These are phyloP conservation scores for Inga oerstediana DNA, from an alignment of 306 rosid species.

Conservation along the genomic window DNA sequence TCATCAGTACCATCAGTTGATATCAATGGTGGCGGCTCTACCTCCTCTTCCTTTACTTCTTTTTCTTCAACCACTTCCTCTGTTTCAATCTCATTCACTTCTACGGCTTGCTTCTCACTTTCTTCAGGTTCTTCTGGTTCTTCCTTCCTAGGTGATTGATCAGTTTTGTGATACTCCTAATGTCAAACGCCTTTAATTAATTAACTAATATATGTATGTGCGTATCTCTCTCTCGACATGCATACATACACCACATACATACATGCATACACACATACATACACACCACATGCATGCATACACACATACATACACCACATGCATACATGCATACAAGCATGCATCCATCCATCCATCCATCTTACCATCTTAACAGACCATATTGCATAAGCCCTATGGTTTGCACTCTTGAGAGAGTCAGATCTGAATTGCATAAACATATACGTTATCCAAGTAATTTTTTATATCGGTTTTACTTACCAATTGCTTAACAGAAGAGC, in stretches of 20 bases:
- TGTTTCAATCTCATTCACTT: constrained; percentile 43
- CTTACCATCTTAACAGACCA: not conserved
- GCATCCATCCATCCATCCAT: too few species aligned
- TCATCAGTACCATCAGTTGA: constrained; percentile 59
- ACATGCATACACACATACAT: too few species aligned
- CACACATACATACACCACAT: too few species aligned
- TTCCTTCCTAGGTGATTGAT: constrained; percentile 46
- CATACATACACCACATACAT: too few species aligned
- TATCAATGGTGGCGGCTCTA: constrained; percentile 72
- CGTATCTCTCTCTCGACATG: not conserved
- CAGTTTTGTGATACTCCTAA: constrained; percentile 66
- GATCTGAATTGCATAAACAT: not conserved
- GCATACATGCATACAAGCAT: too few species aligned
- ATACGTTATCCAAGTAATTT: not conserved
- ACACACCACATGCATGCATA: too few species aligned
- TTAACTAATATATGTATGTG: not conserved
- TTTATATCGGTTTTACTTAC: constrained; percentile 48
- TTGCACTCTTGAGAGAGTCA: not conserved
- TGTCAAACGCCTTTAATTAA: constrained; percentile 24
- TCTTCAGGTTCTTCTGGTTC: constrained; percentile 54
- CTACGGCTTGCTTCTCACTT: constrained; percentile 52
- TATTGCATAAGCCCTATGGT: not conserved
- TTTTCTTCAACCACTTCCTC: constrained; percentile 47
- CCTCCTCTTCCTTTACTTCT: constrained; percentile 48
- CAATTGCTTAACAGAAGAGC: constrained; percentile 58